These are phyloP conservation scores for Macrophomina phaseolina DNA, from an alignment of 2,329 filamentous ascomycete species.

Conservation along the genomic window DNA sequence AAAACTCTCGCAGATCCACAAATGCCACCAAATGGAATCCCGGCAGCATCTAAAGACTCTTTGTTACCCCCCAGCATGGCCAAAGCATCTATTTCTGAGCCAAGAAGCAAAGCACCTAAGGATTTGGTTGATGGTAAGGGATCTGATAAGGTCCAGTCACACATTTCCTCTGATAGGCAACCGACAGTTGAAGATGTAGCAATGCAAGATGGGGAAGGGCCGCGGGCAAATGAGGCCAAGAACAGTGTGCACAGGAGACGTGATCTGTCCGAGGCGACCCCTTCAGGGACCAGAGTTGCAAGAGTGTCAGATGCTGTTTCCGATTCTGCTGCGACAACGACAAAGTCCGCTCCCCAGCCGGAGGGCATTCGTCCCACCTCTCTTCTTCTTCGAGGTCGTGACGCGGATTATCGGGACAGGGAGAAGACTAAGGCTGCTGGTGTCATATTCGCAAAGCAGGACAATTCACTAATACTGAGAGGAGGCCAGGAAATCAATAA, in stretches of 20 bases:
- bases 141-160: background rate
- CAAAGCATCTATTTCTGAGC: background rate
- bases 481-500: slow-evolving; percentile 29
- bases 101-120: background rate
- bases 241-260: slow-evolving; percentile 34
- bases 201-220: slow-evolving; percentile 55
- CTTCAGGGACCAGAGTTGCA: slow-evolving; percentile 33
- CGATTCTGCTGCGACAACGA: slow-evolving; percentile 24
- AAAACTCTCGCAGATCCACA: background rate
- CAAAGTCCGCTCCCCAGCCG: slow-evolving; percentile 1
- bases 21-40: background rate
- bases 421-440: slow-evolving; percentile 70
- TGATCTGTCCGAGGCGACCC: slow-evolving; percentile 32
- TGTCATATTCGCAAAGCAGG: slow-evolving; percentile 77
- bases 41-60: background rate
- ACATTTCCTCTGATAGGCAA: background rate
- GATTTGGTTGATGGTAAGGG: background rate
- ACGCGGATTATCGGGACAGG: slow-evolving; percentile 44
- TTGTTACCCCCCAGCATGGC: background rate
- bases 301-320: slow-evolving; percentile 14
- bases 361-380: slow-evolving; percentile 12
- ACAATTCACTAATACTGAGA: slow-evolving; percentile 34
- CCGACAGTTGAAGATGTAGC: background rate
- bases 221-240: slow-evolving; percentile 52
- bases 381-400: background rate